Evolutionary conservation across 1,139 yeast genomes (phyloP), one percentile per base, ranked within the genome.

Genomic region (Sugiyamaella novakii): DNA sequence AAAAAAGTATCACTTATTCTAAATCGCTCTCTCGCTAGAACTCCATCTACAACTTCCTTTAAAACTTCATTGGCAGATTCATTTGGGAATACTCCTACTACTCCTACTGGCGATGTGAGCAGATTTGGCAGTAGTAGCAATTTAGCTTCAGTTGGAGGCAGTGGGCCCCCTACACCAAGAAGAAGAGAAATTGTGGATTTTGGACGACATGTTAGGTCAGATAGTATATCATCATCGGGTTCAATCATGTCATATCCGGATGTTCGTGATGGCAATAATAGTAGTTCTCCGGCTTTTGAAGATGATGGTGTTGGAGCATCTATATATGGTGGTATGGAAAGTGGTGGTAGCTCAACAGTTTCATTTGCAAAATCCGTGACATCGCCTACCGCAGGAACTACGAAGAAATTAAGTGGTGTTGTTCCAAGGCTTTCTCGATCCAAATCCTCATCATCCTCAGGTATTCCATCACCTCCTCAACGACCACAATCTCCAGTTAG

Each of bases 21-120:
- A 61, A 85, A 85, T 62, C 74, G 85, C 54, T 84, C 89, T 54
- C 74, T 87, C 63, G 88, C 88, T 1, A 71, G 91, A 54, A 82
- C 89, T 0, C 83, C 87, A 15, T 84, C 95, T 1, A 83, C 81
- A 43, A 73, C 87, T 1, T 84, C 94, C 2, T 87, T 87, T 72
- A 83, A 83, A 62, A 82, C 84, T 6, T 79, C 86, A 27, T 72
- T 87, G 58, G 89, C 69, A 0, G 73, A 69, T 40, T 63, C 71
- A 1, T 66, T 66, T 53, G 64, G 61, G 11, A 61, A 56, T 36
- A 52, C 52, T 6, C 53, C 55, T 14, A 35, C 49, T 22, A 50
- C 56, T 8, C 55, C 57, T 5, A 46, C 51, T 15, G 43, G 45
- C 18, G 52, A 47, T 29, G 21, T 17, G 18, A 36, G 14, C 7